These are phyloP conservation scores for Fusarium torreyae DNA, from an alignment of 2,329 filamentous ascomycete genomes.

Conservation along the genomic window DNA sequence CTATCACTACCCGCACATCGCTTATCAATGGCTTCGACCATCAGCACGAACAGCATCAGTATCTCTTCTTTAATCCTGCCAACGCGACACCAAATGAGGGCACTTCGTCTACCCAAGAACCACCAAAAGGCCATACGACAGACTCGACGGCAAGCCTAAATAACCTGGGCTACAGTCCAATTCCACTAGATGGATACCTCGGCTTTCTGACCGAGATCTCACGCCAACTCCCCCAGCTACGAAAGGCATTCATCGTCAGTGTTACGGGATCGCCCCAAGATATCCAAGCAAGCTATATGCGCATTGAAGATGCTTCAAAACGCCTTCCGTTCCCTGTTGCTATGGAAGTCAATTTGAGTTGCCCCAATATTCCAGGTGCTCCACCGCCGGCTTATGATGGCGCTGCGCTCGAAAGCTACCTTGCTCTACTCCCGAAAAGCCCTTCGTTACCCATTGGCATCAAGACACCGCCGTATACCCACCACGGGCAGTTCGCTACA, in stretches of 20 bases:
- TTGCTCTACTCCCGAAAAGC: constrained; percentile 61
- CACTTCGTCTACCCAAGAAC: constrained; percentile 35
- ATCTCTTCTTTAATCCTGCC: constrained; percentile 72
- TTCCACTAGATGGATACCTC: constrained; percentile 72
- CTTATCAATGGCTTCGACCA: constrained; percentile 76
- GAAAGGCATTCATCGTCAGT: constrained; percentile 77
- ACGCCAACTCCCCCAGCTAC: constrained; percentile 22
- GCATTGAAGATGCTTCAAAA: constrained; percentile 59
- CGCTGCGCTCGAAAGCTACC: constrained; percentile 66
- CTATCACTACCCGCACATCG: constrained; percentile 81
- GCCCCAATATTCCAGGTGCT: constrained; percentile 79
- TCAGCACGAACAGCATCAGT: constrained; percentile 72
- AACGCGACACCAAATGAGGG: constrained; percentile 45
- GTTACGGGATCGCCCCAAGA: constrained; percentile 76
- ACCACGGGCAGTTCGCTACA: constrained; percentile 74
- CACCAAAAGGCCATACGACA: constrained; percentile 43
- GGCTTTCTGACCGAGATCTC: constrained; percentile 66
- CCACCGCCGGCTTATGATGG: constrained; percentile 80
- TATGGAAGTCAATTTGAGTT: constrained; percentile 84
- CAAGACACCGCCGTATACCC: constrained; percentile 84
- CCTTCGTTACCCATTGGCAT: constrained; percentile 68
- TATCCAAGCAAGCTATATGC: constrained; percentile 69
- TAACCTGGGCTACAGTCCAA: constrained; percentile 81
- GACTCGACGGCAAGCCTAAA: constrained; percentile 69
- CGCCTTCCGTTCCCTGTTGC: constrained; percentile 67